phyloP scores from a whole-genome alignment of 768 basidiomycete species.

The Suillus luteus region DNA sequence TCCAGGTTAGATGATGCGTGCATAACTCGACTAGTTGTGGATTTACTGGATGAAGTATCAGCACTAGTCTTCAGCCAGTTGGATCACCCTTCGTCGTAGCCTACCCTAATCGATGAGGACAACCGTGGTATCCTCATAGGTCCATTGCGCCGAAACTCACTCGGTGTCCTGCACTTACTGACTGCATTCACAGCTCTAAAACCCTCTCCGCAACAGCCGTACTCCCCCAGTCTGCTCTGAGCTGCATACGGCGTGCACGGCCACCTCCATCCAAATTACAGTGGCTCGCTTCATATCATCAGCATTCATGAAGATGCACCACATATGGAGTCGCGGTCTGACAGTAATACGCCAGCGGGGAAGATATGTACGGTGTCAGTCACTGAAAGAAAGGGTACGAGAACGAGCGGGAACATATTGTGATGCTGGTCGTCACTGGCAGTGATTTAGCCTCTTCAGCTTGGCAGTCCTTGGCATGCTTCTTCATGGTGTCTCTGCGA shows the following conservation, averaged over 20 bases:
- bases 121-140: no score
- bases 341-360: neutral
- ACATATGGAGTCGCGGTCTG: neutral
- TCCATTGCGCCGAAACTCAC: neutral
- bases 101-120: neutral
- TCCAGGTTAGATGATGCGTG: neutral
- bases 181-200: neutral
- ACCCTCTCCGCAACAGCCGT: neutral
- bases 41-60: neutral
- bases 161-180: neutral
- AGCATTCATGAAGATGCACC: neutral
- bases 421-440: neutral
- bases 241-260: neutral
- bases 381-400: no score
- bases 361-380: no score
- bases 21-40: neutral
- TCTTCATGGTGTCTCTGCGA: conserved; percentile 26
- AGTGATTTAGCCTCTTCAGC: conserved; percentile 18
- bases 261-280: no score
- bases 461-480: conserved; percentile 31
- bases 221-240: neutral
- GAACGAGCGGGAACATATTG: neutral
- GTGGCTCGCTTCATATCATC: neutral
- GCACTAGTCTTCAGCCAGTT: neutral
- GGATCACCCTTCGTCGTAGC: neutral